Evolutionary conservation across 1,139 yeast genomes (phyloP).

Genomic region (Blastobotrys aristatus): DNA sequence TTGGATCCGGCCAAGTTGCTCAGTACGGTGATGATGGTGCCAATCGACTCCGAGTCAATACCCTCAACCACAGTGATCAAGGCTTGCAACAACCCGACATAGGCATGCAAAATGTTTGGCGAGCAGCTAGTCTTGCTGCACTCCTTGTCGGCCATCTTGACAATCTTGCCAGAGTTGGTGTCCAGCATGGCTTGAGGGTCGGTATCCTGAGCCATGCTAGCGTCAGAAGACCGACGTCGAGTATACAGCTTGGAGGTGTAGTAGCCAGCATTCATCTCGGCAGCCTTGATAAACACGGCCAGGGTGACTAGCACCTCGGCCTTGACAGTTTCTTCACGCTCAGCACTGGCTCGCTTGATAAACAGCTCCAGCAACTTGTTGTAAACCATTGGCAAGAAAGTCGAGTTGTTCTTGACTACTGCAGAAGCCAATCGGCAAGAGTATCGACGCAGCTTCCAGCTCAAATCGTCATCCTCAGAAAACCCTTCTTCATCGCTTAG

Average conservation of each 20-base stretch:
- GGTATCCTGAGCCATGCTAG: constrained; percentile 28
- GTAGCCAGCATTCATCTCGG: constrained; percentile 27
- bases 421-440: constrained; percentile 46
- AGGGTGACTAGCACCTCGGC: constrained; percentile 34
- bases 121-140: constrained; percentile 14
- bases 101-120: constrained; percentile 20
- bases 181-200: constrained; percentile 26
- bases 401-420: constrained; percentile 38
- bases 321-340: constrained; percentile 39
- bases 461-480: constrained; percentile 52
- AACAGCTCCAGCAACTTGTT: constrained; percentile 28
- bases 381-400: constrained; percentile 23
- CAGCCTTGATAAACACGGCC: constrained; percentile 28
- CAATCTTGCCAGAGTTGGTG: constrained; percentile 20
- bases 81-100: constrained; percentile 17
- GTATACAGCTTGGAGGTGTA: constrained; percentile 25
- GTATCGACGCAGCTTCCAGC: constrained; percentile 65
- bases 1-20: constrained; percentile 13
- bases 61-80: constrained; percentile 18
- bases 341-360: constrained; percentile 31
- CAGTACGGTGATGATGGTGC: constrained; percentile 14
- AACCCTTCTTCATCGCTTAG: constrained; percentile 41
- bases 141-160: constrained; percentile 21
- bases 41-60: constrained; percentile 15
- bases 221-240: constrained; percentile 35